Evolutionary conservation across 192 early-diverging fungal species (phyloP), one percentile per base, ranked within the genome.

Genomic region (Coemansia sp.): DNA sequence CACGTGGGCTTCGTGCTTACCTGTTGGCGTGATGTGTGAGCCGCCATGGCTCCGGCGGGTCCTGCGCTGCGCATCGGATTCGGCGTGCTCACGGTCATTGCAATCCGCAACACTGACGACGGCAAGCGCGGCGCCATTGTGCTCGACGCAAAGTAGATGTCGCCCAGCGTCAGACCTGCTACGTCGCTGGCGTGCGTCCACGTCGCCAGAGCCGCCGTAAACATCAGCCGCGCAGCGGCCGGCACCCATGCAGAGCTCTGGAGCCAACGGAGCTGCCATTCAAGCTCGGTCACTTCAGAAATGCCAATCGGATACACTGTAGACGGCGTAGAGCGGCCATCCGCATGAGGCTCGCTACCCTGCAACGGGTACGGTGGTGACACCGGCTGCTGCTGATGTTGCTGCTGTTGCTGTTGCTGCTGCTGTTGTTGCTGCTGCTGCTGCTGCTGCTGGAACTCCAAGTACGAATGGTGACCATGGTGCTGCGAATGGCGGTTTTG

Each of bases 261-360:
- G 4, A 60, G 17, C 69, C 69, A 73, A 19, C 31, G 40, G 5
- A 73, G 54, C 47, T 73, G 69, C 63, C 69, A 73, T n/a, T 31
- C 36, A 23, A 62, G 48, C 44, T 73, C 69, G n/a, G 46, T 31
- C 8, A 50, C 26, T 18, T 73, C 69, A 7, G 48, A 12, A 10
- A 73, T 28, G n/a, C 54, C 57, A 14, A 33, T 42, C 2, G 58
- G 54, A n/a, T 40, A 53, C 9, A 36, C 41, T 13, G 20, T 36
- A 7, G 23, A 17, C n/a, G 39, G 54, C 26, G 8, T 19, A 3
- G 14, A 14, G 16, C 32, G 40, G 26, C 18, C 32, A 5, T 32
- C 35, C 14, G 25, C 32, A 25, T 16, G 51, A 16, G 29, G 21
- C 5, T 22, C 5, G 12, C 16, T 5, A 17, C 44, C 41, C 19